Percentiles rank a stretch among this genome's conserved stretches.
phyloP scores from a whole-genome alignment of 2,329 filamentous ascomycete genomes.

The Colletotrichum camelliae region DNA sequence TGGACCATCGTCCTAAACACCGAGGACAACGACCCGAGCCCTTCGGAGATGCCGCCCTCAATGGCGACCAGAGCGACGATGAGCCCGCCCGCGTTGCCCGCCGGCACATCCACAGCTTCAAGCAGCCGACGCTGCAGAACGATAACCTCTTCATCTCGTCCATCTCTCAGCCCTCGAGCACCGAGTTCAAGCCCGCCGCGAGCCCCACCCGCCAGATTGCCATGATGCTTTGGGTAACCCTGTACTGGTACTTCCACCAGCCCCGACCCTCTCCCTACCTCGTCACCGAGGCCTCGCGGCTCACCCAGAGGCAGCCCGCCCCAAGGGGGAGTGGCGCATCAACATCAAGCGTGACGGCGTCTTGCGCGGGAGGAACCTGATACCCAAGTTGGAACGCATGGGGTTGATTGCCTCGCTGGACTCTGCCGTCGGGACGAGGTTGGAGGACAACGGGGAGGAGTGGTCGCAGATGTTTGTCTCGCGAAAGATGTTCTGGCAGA shows the following conservation, averaged over 20 bases:
- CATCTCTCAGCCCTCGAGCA: slow-evolving; percentile 81
- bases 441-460: slow-evolving; percentile 65
- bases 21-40: slow-evolving; percentile 45
- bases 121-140: slow-evolving; percentile 73
- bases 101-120: slow-evolving; percentile 68
- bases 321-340: slow-evolving; percentile 86
- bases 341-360: slow-evolving; percentile 88
- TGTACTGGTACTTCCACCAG: slow-evolving; percentile 99
- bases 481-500: slow-evolving; percentile 87
- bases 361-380: slow-evolving; percentile 79
- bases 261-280: slow-evolving; percentile 71
- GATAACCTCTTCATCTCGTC: slow-evolving; percentile 92
- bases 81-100: slow-evolving; percentile 22
- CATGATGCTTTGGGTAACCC: slow-evolving; percentile 94
- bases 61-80: slow-evolving; percentile 35
- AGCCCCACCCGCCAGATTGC: slow-evolving; percentile 90
- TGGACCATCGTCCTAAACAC: slow-evolving; percentile 91
- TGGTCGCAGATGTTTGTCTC: slow-evolving; percentile 87
- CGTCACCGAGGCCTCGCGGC: slow-evolving; percentile 64
- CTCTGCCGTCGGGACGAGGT: slow-evolving; percentile 72
- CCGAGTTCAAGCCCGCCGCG: slow-evolving; percentile 78
- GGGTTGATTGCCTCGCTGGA: slow-evolving; percentile 80
- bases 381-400: slow-evolving; percentile 94
- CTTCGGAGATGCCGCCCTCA: slow-evolving; percentile 17
- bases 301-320: slow-evolving; percentile 75